These are phyloP conservation scores for Rugosomyces carneus DNA, from an alignment of 1,284 basidiomycete genomes.

Conservation along the genomic window DNA sequence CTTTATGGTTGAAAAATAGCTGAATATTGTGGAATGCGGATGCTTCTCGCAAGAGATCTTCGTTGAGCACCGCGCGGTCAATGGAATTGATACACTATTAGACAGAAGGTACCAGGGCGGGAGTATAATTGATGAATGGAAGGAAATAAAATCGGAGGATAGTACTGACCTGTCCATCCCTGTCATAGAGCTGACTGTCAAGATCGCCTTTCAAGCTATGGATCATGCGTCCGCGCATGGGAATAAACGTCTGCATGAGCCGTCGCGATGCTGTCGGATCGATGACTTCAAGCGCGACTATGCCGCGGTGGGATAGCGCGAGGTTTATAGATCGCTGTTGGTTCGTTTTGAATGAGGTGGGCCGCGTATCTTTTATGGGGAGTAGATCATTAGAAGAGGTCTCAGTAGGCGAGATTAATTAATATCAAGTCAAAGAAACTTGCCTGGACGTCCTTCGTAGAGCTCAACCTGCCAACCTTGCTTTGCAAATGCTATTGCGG, in stretches of 20 bases:
- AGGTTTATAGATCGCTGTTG: constrained; percentile 92
- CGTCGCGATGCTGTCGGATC: constrained; percentile 69
- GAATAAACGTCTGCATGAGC: constrained; percentile 79
- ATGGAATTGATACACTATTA: constrained; percentile 89
- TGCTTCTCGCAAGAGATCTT: constrained; percentile 73
- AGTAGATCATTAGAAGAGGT: constrained; percentile 12
- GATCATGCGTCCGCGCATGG: constrained; percentile 96
- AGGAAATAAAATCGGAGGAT: constrained; percentile 17
- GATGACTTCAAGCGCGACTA: constrained; percentile 80
- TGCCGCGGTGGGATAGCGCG: constrained; percentile 90
- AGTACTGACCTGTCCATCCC: constrained; percentile 69
- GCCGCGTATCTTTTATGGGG: constrained; percentile 54
- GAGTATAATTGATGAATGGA: constrained; percentile 14
- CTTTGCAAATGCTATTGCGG: constrained; percentile 82
- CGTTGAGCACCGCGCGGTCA: constrained; percentile 83
- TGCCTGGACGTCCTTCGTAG: constrained; percentile 86
- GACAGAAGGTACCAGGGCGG: constrained; percentile 18
- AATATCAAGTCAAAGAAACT: constrained; percentile 20
- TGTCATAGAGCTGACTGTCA: constrained; percentile 85
- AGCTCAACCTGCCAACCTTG: constrained; percentile 86
- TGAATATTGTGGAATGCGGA: constrained; percentile 58
- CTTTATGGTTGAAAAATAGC: constrained; percentile 78
- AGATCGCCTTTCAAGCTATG: constrained; percentile 69
- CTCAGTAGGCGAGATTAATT: constrained; percentile 6
- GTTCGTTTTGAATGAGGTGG: constrained; percentile 57